Evolutionary conservation across 2,329 filamentous ascomycete species (phyloP).

Genomic region (Xylaria sp.): DNA sequence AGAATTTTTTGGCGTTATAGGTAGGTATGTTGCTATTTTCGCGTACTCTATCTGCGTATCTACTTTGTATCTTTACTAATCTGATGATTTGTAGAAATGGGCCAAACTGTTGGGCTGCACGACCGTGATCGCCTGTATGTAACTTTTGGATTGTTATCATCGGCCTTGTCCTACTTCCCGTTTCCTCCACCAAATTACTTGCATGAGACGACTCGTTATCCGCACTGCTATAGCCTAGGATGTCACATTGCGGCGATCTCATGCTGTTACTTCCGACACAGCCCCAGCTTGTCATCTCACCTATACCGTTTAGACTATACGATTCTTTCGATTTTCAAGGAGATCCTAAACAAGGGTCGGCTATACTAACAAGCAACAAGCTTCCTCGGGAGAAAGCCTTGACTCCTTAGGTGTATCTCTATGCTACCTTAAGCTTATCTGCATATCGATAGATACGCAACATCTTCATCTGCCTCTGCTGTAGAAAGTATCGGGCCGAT

Average conservation of each 20-base stretch:
- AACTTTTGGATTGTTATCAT: conserved; percentile 8
- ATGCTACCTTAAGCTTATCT: conserved; percentile 15
- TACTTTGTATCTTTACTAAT: conserved; percentile 7
- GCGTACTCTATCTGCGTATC: background rate
- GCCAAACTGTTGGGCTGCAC: background rate
- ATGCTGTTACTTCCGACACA: conserved; percentile 23
- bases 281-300: conserved; percentile 21
- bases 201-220: conserved; percentile 31
- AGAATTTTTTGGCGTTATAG: background rate
- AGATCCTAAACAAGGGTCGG: conserved; percentile 16
- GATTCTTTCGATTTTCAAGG: conserved; percentile 3
- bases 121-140: conserved; percentile 10
- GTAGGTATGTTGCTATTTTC: background rate
- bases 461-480: conserved; percentile 16
- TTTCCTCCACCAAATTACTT: conserved; percentile 27
- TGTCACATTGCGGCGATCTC: conserved; percentile 25
- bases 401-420: conserved; percentile 19
- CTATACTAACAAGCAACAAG: conserved; percentile 16
- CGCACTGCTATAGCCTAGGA: conserved; percentile 24
- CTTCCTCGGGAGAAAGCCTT: conserved; percentile 4
- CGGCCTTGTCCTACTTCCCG: conserved; percentile 19
- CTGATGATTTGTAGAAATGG: background rate
- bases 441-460: conserved; percentile 24
- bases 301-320: conserved; percentile 10
- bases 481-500: conserved; percentile 35